Evolutionary conservation across 805 yeast genomes (phyloP).

Genomic region (Kuraishia floccosa): DNA sequence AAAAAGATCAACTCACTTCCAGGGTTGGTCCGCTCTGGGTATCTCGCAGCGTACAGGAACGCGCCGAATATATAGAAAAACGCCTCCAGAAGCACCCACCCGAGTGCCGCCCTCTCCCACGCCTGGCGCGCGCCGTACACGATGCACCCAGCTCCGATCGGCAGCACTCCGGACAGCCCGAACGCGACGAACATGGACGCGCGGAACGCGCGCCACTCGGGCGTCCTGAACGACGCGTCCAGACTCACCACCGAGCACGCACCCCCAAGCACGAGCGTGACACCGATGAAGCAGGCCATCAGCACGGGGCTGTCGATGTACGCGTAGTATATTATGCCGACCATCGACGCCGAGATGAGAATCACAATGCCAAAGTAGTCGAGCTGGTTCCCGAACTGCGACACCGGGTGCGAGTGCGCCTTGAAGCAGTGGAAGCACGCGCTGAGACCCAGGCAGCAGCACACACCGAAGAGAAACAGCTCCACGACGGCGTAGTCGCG

Average conservation of each 20-base stretch:
- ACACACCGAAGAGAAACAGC: slow-evolving; percentile 33
- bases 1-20: slow-evolving; percentile 21
- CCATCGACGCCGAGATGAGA: slow-evolving; percentile 34
- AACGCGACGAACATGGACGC: slow-evolving; percentile 72
- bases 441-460: slow-evolving; percentile 33
- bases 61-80: slow-evolving; percentile 73
- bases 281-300: slow-evolving; percentile 22
- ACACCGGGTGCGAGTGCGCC: slow-evolving; percentile 31
- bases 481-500: slow-evolving; percentile 28
- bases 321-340: slow-evolving; percentile 24
- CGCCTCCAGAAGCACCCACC: slow-evolving; percentile 63
- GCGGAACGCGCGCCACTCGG: slow-evolving; percentile 64
- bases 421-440: slow-evolving; percentile 40
- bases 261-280: slow-evolving; percentile 45
- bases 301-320: slow-evolving; percentile 29
- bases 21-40: slow-evolving; percentile 63
- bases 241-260: slow-evolving; percentile 56
- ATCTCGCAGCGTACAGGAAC: slow-evolving; percentile 58
- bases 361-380: slow-evolving; percentile 47
- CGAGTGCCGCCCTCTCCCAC: slow-evolving; percentile 37
- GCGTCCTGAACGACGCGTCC: slow-evolving; percentile 53
- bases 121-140: slow-evolving; percentile 40
- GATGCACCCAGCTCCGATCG: slow-evolving; percentile 43
- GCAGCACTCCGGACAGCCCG: slow-evolving; percentile 70
- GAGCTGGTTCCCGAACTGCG: slow-evolving; percentile 34